Evolutionary conservation across 2,329 filamentous ascomycete genomes (phyloP).

Genomic region (Colletotrichum cuscutae): DNA sequence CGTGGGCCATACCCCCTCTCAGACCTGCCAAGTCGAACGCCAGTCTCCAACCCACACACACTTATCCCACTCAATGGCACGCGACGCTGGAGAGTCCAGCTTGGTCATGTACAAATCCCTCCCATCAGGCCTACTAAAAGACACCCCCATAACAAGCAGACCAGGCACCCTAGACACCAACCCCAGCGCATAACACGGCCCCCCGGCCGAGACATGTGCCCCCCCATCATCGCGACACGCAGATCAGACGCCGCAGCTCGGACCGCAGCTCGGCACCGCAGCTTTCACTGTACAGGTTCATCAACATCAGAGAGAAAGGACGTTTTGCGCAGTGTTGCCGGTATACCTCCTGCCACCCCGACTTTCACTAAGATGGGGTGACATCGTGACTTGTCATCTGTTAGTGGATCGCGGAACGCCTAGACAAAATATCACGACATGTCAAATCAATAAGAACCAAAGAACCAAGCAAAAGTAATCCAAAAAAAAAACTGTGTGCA

Average conservation of each 20-base stretch:
- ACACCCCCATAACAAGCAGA: neutral
- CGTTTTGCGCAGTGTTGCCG: neutral
- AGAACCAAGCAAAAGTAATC: neutral
- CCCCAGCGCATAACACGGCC: neutral
- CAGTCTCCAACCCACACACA: neutral
- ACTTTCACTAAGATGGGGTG: neutral
- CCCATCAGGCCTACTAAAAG: neutral
- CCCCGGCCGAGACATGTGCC: neutral
- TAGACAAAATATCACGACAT: neutral
- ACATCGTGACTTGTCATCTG: constrained; percentile 9
- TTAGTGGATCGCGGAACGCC: neutral
- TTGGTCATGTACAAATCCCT: neutral
- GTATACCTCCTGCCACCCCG: neutral
- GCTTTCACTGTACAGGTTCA: neutral
- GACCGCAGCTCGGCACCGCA: neutral
- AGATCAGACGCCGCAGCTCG: constrained; percentile 13
- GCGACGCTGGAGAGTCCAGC: neutral
- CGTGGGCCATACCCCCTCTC: too few relatives aligned
- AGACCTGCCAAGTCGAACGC: neutral
- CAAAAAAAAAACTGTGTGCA: constrained; percentile 12
- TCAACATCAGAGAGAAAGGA: neutral
- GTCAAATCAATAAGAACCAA: neutral
- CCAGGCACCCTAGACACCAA: too few relatives aligned
- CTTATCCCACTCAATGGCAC: too few relatives aligned
- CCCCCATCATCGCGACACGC: neutral